Percentiles rank a stretch among this genome's conserved stretches.
phyloP scores from a whole-genome alignment of 225 moss, liverwort and hornwort genomes.

The Takakia lepidozioides region DNA sequence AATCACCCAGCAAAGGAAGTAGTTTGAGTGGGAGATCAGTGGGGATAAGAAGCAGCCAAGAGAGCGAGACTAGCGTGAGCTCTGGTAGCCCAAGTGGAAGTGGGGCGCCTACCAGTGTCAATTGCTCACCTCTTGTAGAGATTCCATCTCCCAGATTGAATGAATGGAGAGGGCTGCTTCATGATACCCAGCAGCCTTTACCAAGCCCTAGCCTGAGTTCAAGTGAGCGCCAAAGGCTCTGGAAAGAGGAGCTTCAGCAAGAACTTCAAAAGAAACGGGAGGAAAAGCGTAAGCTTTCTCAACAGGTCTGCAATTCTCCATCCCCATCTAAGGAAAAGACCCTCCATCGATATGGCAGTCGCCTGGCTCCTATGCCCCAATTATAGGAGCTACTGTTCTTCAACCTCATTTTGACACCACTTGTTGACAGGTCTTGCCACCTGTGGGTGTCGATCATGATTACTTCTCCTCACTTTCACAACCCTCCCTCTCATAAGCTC shows the following conservation, averaged over 20 bases:
- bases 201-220: slow-evolving; percentile 24
- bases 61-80: slow-evolving; percentile 41
- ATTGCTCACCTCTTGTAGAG: slow-evolving; percentile 30
- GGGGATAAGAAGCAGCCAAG: slow-evolving; percentile 35
- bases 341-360: no score
- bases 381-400: no score
- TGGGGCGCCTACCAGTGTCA: slow-evolving; percentile 16
- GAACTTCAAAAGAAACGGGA: slow-evolving; percentile 47
- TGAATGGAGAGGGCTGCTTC: slow-evolving; percentile 34
- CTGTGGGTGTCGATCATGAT: no score
- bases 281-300: slow-evolving; percentile 11
- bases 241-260: slow-evolving; percentile 43
- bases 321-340: no score
- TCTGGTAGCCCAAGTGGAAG: slow-evolving; percentile 35
- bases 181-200: slow-evolving; percentile 19
- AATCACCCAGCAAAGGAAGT: slow-evolving; percentile 39
- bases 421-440: no score
- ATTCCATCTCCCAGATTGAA: slow-evolving; percentile 36
- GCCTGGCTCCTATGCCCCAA: no score
- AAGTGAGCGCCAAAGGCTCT: slow-evolving; percentile 35
- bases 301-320: no score
- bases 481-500: no score
- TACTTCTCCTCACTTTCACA: no score
- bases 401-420: no score
- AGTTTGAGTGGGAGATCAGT: slow-evolving; percentile 29